phyloP scores from a whole-genome alignment of 78 protist species.

The Dictyostelium capitatum region DNA sequence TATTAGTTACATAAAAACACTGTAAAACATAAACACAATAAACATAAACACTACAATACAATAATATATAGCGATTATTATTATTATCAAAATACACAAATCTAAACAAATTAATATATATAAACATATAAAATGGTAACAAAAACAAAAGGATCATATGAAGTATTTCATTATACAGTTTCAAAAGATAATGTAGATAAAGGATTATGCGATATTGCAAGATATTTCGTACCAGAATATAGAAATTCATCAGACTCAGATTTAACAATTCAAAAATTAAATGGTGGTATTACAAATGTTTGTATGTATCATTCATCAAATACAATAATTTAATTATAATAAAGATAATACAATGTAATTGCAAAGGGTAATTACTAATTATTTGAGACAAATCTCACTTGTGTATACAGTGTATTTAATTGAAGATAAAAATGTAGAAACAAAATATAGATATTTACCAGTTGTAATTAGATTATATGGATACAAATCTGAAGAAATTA shows the following conservation, averaged over 20 bases:
- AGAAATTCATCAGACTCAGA: slow-evolving; percentile 57
- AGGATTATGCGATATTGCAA: slow-evolving; percentile 66
- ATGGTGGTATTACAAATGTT: slow-evolving; percentile 84
- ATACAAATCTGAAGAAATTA: slow-evolving; percentile 77
- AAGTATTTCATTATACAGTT: slow-evolving; percentile 73
- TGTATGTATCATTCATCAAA: too few species aligned
- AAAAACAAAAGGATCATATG: slow-evolving; percentile 63
- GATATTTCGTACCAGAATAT: slow-evolving; percentile 77
- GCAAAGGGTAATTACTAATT: too few species aligned
- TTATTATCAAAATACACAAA: neutral
- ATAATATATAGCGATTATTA: too few species aligned
- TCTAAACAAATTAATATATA: neutral
- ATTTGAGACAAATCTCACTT: too few species aligned
- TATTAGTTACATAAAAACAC: too few species aligned
- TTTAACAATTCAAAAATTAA: slow-evolving; percentile 49
- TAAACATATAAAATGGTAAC: slow-evolving; percentile 14
- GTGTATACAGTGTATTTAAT: too few species aligned
- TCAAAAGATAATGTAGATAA: slow-evolving; percentile 56
- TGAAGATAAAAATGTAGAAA: slow-evolving; percentile 68
- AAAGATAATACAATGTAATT: too few species aligned
- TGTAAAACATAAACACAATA: too few species aligned
- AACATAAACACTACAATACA: too few species aligned
- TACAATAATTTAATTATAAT: too few species aligned
- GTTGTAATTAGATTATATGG: slow-evolving; percentile 84
- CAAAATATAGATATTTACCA: slow-evolving; percentile 65